Conservation (phyloP, 2,329 filamentous ascomycete genomes). For the Calonectria crousiana region DNA sequence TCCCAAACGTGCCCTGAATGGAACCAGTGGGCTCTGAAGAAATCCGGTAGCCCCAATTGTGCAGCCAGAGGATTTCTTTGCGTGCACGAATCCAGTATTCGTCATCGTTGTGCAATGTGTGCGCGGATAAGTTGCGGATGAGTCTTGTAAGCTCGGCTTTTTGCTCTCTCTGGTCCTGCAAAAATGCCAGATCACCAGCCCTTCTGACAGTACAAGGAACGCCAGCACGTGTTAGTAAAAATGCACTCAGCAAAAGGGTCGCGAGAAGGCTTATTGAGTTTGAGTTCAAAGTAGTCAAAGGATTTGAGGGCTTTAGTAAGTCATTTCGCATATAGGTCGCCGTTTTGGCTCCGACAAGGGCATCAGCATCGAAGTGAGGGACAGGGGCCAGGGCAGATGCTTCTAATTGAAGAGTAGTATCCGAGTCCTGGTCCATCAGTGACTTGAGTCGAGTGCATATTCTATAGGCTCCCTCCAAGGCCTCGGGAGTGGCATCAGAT, state of each 20-base stretch:
- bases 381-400: conserved; percentile 57
- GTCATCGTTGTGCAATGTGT: conserved; percentile 70
- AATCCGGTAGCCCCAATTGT: conserved; percentile 73
- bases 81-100: conserved; percentile 72
- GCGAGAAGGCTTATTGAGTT: conserved; percentile 71
- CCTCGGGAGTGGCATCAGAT: conserved; percentile 69
- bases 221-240: conserved; percentile 65
- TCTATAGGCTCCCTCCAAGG: conserved; percentile 70
- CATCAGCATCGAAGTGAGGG: conserved; percentile 46
- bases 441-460: conserved; percentile 67
- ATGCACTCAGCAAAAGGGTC: conserved; percentile 72
- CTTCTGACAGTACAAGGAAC: conserved; percentile 63
- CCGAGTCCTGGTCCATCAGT: conserved; percentile 71
- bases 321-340: conserved; percentile 52
- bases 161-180: conserved; percentile 75
- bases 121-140: conserved; percentile 64
- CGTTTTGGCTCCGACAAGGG: conserved; percentile 40
- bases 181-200: conserved; percentile 73
- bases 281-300: conserved; percentile 71
- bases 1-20: conserved; percentile 73
- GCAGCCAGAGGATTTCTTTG: conserved; percentile 78
- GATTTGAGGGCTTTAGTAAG: conserved; percentile 71
- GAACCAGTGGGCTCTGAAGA: conserved; percentile 46
- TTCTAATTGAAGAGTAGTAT: conserved; percentile 63
- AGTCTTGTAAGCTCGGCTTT: conserved; percentile 68